A percentile compares a stretch with the other conserved stretches of the same genome.
Evolutionary conservation across 2,329 filamentous ascomycete genomes (phyloP).

Genomic region (Clarireedia sp.): DNA sequence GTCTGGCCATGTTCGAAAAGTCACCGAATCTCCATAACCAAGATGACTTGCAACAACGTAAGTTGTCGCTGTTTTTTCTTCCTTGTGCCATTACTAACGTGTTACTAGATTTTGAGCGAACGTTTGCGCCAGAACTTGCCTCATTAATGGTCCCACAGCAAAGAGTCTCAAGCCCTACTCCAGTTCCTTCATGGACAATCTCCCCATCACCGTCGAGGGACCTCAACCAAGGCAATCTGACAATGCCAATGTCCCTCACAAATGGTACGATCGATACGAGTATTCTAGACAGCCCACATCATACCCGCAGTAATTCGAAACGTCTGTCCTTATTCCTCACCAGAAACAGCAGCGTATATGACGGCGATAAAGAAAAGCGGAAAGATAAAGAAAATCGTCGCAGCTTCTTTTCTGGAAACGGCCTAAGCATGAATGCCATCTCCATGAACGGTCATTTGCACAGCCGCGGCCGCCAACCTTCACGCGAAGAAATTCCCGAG

Average conservation of each 20-base stretch:
- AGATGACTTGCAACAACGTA: slow-evolving; percentile 58
- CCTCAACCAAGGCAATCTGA: slow-evolving; percentile 14
- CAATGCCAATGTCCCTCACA: slow-evolving; percentile 18
- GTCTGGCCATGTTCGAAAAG: slow-evolving; percentile 60
- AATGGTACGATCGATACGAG: slow-evolving; percentile 20
- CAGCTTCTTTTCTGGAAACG: slow-evolving; percentile 10
- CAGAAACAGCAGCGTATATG: background rate
- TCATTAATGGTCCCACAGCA: slow-evolving; percentile 47
- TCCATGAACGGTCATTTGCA: background rate
- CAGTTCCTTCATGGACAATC: slow-evolving; percentile 31
- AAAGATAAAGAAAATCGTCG: slow-evolving; percentile 5
- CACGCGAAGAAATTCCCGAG: background rate
- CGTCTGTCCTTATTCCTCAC: slow-evolving; percentile 6
- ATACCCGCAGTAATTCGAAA: slow-evolving; percentile 6
- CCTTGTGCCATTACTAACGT: slow-evolving; percentile 12
- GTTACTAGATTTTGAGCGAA: slow-evolving; percentile 48
- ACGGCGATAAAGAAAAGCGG: background rate
- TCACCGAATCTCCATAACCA: slow-evolving; percentile 47
- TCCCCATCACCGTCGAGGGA: slow-evolving; percentile 6
- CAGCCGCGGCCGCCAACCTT: background rate
- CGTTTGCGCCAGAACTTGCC: slow-evolving; percentile 58
- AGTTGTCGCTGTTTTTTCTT: slow-evolving; percentile 26
- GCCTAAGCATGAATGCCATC: slow-evolving; percentile 8
- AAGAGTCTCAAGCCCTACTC: slow-evolving; percentile 24
- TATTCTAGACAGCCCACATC: slow-evolving; percentile 19